Percentiles rank a stretch among this genome's conserved stretches.
Evolutionary conservation across 805 yeast species (phyloP).

Genomic region (Candida khao-thaluensis): DNA sequence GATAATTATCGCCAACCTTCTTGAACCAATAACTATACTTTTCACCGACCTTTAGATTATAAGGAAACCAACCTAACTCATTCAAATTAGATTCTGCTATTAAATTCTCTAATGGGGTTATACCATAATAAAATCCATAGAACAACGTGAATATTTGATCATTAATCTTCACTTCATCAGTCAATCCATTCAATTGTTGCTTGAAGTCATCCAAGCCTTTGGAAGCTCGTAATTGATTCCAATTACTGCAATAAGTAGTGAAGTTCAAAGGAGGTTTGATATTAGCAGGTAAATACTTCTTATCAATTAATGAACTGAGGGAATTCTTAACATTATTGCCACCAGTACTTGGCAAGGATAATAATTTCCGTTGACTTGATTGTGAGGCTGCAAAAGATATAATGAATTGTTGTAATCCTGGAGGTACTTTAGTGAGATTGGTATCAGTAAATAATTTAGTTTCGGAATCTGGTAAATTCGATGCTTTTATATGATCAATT

Average conservation of each 20-base stretch:
- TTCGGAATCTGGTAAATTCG: constrained; percentile 31
- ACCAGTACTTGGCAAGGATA: constrained; percentile 13
- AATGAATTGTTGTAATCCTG: constrained; percentile 43
- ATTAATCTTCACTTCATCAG: constrained; percentile 22
- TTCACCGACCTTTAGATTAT: constrained; percentile 18
- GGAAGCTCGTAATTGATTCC: constrained; percentile 40
- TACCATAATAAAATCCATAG: constrained; percentile 43
- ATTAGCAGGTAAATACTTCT: constrained; percentile 33
- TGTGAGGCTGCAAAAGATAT: constrained; percentile 35
- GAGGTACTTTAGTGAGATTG: constrained; percentile 35
- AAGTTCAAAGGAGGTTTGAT: constrained; percentile 36
- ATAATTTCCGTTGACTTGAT: constrained; percentile 10
- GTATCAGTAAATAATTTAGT: constrained; percentile 34
- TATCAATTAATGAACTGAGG: constrained; percentile 21
- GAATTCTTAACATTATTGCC: constrained; percentile 15
- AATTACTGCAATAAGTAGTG: constrained; percentile 35
- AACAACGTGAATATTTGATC: constrained; percentile 41
- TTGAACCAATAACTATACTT: constrained; percentile 22
- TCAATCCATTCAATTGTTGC: constrained; percentile 23
- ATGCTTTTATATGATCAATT: constrained; percentile 11
- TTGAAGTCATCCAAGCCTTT: constrained; percentile 33
- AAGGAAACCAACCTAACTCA: constrained; percentile 44
- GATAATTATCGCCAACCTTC: constrained; percentile 34
- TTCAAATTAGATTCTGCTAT: constrained; percentile 41
- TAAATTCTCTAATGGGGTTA: constrained; percentile 42